Evolutionary conservation across 768 basidiomycete species (phyloP).

Genomic region (Suillus brevipes): DNA sequence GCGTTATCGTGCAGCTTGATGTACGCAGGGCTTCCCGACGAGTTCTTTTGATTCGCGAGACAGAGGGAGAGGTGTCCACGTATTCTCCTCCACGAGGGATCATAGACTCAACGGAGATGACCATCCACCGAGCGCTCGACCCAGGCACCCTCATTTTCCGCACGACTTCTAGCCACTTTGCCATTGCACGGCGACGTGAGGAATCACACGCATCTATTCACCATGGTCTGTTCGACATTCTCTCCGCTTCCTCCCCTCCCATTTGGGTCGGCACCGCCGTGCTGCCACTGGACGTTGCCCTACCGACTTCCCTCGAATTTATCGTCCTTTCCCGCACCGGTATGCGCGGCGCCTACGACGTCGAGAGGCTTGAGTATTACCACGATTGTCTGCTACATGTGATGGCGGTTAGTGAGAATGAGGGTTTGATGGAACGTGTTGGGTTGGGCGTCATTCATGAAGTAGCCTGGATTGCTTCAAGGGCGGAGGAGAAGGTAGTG

Average conservation of each 20-base stretch:
- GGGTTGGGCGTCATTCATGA: slow-evolving; percentile 23
- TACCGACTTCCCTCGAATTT: slow-evolving; percentile 17
- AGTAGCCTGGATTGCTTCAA: slow-evolving; percentile 17
- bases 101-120: neutral
- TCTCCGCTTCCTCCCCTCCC: neutral
- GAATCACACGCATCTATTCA: neutral
- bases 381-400: slow-evolving; percentile 21
- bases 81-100: slow-evolving; percentile 10
- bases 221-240: slow-evolving; percentile 18
- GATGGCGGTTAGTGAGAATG: slow-evolving; percentile 18
- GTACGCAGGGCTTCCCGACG: slow-evolving; percentile 8
- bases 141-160: slow-evolving; percentile 27
- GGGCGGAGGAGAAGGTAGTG: neutral
- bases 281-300: slow-evolving; percentile 15
- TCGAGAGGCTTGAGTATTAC: slow-evolving; percentile 9
- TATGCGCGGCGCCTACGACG: slow-evolving; percentile 12
- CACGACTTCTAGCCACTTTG: slow-evolving; percentile 19
- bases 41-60: neutral
- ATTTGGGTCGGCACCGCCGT: slow-evolving; percentile 18
- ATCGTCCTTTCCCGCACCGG: slow-evolving; percentile 20
- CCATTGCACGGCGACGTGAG: slow-evolving; percentile 7
- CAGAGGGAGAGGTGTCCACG: neutral
- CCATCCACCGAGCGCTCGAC: slow-evolving; percentile 6
- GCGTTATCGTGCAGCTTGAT: slow-evolving; percentile 14
- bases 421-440: slow-evolving; percentile 19